Evolutionary conservation across 768 basidiomycete species (phyloP).

Genomic region (Trametopsis cervina): DNA sequence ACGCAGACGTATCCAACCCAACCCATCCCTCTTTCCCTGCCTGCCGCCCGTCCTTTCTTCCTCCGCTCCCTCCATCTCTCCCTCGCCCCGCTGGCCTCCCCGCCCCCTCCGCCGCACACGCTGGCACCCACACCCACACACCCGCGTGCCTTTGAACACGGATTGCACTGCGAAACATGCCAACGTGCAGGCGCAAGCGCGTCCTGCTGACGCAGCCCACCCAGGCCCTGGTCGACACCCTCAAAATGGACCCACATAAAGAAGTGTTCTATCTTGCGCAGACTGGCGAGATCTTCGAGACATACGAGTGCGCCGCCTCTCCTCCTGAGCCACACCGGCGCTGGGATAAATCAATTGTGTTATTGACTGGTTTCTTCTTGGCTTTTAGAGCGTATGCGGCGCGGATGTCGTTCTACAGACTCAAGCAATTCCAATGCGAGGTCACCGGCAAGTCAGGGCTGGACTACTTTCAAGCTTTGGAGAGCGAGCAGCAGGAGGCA

Average conservation of each 20-base stretch:
- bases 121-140: too few relatives aligned
- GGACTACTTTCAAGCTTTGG: constrained; percentile 90
- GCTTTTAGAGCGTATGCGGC: constrained; percentile 65
- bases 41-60: constrained; percentile 32
- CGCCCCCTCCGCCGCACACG: constrained; percentile 16
- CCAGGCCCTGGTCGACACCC: constrained; percentile 57
- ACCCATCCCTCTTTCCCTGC: constrained; percentile 19
- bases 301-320: constrained; percentile 74
- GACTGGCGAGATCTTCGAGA: constrained; percentile 96
- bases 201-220: constrained; percentile 84
- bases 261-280: constrained; percentile 89
- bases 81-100: constrained; percentile 25
- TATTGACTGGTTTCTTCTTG: constrained; percentile 25
- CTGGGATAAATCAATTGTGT: too few relatives aligned
- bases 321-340: constrained; percentile 19
- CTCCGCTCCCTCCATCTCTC: constrained; percentile 27
- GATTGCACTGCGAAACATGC: constrained; percentile 42
- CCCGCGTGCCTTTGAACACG: constrained; percentile 1
- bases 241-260: constrained; percentile 55
- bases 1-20: constrained; percentile 23
- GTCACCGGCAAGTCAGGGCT: constrained; percentile 91
- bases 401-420: constrained; percentile 90
- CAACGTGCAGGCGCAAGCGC: constrained; percentile 85
- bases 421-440: constrained; percentile 96
- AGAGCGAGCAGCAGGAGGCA: constrained; percentile 87